A percentile compares a stretch with the other conserved stretches of the same genome.
Conservation (phyloP, 192 early-diverging fungal genomes). For the Coemansia sp. region DNA sequence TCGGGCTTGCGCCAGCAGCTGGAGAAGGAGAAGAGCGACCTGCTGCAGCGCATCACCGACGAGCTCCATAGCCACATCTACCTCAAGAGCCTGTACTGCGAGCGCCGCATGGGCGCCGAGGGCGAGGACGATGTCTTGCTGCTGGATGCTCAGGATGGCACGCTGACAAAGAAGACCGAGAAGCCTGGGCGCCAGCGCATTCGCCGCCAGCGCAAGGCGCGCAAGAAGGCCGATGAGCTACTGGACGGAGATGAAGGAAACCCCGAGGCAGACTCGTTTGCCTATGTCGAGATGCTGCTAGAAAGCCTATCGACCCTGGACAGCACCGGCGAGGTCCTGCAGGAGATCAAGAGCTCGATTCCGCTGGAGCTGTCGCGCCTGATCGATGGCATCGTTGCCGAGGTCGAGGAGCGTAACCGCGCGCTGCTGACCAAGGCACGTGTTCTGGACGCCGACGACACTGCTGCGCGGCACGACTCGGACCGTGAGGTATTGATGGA, state of each 20-base stretch:
- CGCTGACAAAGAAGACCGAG: not conserved
- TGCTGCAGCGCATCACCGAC: constrained; percentile 60
- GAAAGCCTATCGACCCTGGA: constrained; percentile 60
- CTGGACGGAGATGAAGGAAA: constrained; percentile 49
- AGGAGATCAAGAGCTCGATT: constrained; percentile 66
- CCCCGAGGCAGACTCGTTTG: constrained; percentile 71
- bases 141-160: not conserved
- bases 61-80: constrained; percentile 76
- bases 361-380: constrained; percentile 63
- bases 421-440: constrained; percentile 31
- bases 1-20: constrained; percentile 61
- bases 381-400: constrained; percentile 64
- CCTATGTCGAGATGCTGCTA: constrained; percentile 70
- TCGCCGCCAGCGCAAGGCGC: constrained; percentile 47
- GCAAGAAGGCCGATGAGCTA: not conserved
- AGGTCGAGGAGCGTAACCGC: constrained; percentile 67
- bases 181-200: constrained; percentile 4
- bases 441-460: constrained; percentile 33
- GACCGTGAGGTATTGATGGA: constrained; percentile 69
- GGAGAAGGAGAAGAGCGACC: constrained; percentile 44
- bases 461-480: constrained; percentile 1
- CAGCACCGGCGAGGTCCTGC: constrained; percentile 26
- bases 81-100: constrained; percentile 71
- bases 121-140: constrained; percentile 34
- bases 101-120: constrained; percentile 46